A percentile compares a stretch with the other conserved stretches of the same genome.
Evolutionary conservation across 441 rosid species (phyloP).

Genomic region (Viola pubescens): DNA sequence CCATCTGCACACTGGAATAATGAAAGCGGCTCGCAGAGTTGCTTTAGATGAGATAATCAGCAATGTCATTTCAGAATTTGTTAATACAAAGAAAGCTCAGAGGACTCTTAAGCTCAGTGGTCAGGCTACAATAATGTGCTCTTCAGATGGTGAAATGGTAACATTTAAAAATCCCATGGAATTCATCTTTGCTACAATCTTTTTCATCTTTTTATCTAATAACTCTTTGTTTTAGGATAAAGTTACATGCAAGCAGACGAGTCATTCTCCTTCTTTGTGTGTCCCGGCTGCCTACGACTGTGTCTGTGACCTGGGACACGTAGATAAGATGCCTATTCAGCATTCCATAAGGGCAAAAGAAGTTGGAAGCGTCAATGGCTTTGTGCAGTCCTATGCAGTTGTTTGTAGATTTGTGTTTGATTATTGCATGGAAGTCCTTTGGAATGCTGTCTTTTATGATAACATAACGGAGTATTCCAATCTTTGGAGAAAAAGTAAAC

Average conservation of each 20-base stretch:
- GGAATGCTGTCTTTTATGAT: slow-evolving; percentile 91
- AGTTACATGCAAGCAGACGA: slow-evolving; percentile 23
- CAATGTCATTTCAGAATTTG: slow-evolving; percentile 47
- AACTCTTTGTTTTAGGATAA: slow-evolving; percentile 32
- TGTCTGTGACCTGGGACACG: slow-evolving; percentile 20
- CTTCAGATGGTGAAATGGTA: slow-evolving; percentile 33
- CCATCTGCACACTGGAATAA: slow-evolving; percentile 70
- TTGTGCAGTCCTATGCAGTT: slow-evolving; percentile 47
- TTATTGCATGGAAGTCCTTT: slow-evolving; percentile 71
- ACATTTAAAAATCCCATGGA: slow-evolving; percentile 13
- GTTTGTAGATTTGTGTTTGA: slow-evolving; percentile 55
- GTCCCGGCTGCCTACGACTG: slow-evolving; percentile 27
- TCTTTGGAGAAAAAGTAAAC: slow-evolving; percentile 64
- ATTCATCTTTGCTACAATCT: slow-evolving; percentile 1
- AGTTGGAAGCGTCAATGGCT: slow-evolving; percentile 71
- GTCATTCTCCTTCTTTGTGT: slow-evolving; percentile 20
- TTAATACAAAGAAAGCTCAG: slow-evolving; percentile 40
- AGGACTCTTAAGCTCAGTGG: slow-evolving; percentile 36
- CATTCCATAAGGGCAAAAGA: slow-evolving; percentile 37
- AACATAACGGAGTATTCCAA: slow-evolving; percentile 40
- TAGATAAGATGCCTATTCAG: slow-evolving; percentile 18
- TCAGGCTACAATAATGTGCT: slow-evolving; percentile 26
- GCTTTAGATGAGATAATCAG: slow-evolving; percentile 73
- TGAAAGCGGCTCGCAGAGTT: slow-evolving; percentile 76
- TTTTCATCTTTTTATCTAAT: neutral